Evolutionary conservation across 2,329 filamentous ascomycete genomes (phyloP), one percentile per base, ranked within the genome.

Genomic region (Microdochium bolleyi): DNA sequence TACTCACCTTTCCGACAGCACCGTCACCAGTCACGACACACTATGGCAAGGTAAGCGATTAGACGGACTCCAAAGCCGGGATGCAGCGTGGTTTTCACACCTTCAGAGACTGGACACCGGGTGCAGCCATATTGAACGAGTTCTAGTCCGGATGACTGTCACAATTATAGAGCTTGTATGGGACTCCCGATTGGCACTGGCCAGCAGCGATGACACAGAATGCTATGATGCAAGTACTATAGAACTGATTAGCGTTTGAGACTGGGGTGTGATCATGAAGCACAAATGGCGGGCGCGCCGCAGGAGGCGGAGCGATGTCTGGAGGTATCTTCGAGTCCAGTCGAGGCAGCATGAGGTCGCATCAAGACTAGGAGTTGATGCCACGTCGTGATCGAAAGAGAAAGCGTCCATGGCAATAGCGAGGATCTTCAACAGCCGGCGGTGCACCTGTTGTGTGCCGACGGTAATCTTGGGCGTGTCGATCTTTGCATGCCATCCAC

Each of bases 1-100:
- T 53, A 70, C 77, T 73, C 74, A 96, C 92, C 84, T 99, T 99
- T 74, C 94, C 94, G 65, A 99, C 94, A 70, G 94, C 94, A 89
- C 94, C 94, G 73, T 99, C 94, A 76, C 94, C 94, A 58, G 94
- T 97, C 68, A 99, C 94, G 70, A 99, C 94, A 73, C 94, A 99
- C 91, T 96, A 63, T 55, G 65, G 37, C 24, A 57, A 13, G 49
- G 54, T 55, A 53, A 54, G 37, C 57, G 52, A 62, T 64, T 67
- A 69, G 61, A 60, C 66, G 74, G 68, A 71, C 67, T 51, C 53
- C 49, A 37, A 50, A 50, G 56, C 51, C 52, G 50, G 19, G 13
- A 19, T 32, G 14, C 52, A 38, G 48, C 54, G 70, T n/a, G n/a
- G n/a, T n/a, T n/a, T n/a, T n/a, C 77, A 61, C 76, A 94, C 90